Conservation (phyloP, 2,329 filamentous ascomycete genomes). For the Tolypocladium ovalisporum region DNA sequence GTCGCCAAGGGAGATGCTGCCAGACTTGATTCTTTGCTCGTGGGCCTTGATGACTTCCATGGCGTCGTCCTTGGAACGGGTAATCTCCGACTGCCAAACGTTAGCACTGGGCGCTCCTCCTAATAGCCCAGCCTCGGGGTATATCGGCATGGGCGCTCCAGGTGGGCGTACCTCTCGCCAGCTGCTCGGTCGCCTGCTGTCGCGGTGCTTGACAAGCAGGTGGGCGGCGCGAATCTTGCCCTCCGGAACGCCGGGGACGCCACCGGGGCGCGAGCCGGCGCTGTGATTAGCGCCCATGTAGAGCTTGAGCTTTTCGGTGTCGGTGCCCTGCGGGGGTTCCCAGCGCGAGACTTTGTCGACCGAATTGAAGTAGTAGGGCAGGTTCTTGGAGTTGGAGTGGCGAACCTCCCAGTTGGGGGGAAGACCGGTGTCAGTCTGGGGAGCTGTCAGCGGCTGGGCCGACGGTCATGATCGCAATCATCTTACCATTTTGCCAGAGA, state of each 20-base stretch:
- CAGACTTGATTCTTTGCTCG: slow-evolving; percentile 64
- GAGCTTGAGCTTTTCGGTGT: slow-evolving; percentile 82
- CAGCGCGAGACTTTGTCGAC: slow-evolving; percentile 80
- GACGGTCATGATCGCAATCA: background rate
- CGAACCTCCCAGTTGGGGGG: slow-evolving; percentile 89
- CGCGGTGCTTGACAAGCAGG: slow-evolving; percentile 84
- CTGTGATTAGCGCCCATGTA: slow-evolving; percentile 91
- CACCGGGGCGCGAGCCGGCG: slow-evolving; percentile 30
- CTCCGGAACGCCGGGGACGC: slow-evolving; percentile 33
- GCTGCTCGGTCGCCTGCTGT: slow-evolving; percentile 79
- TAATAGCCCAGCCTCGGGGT: background rate
- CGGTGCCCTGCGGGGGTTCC: slow-evolving; percentile 82
- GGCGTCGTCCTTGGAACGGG: slow-evolving; percentile 79
- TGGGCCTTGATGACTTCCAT: slow-evolving; percentile 64
- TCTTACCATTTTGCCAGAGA: background rate
- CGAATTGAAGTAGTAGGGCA: slow-evolving; percentile 97
- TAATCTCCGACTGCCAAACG: slow-evolving; percentile 58
- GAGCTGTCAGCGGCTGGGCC: background rate
- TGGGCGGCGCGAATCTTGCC: slow-evolving; percentile 92
- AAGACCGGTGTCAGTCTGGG: slow-evolving; percentile 64
- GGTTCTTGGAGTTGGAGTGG: slow-evolving; percentile 95
- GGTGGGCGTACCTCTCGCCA: slow-evolving; percentile 60
- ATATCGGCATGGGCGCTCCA: background rate
- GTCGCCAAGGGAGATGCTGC: slow-evolving; percentile 62
- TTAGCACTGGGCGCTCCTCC: background rate